Evolutionary conservation across 352 stramenopile species (phyloP).

Genomic region (Pythium grandisporangium): DNA sequence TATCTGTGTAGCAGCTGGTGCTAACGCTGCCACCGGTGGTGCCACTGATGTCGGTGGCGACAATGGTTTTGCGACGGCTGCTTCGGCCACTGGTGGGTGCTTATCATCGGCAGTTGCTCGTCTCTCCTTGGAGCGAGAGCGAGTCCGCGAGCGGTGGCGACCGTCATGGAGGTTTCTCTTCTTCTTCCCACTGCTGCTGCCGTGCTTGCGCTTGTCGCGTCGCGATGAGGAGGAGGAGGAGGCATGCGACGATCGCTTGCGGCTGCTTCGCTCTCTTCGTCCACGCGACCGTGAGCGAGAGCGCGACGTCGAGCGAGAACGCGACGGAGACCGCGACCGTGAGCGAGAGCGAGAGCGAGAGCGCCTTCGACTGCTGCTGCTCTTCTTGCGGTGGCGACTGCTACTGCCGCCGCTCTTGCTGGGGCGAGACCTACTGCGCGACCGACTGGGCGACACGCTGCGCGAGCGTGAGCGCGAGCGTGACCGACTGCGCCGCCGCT

Average conservation of each 20-base stretch:
- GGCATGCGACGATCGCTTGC: conserved; percentile 3
- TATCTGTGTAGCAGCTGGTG: no score
- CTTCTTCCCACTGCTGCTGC: not conserved
- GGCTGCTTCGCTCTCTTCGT: conserved; percentile 9
- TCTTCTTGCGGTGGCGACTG: conserved; percentile 11
- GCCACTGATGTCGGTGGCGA: no score
- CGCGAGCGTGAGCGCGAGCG: conserved; percentile 15
- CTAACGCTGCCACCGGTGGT: no score
- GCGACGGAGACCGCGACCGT: conserved; percentile 7
- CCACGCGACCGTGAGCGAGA: conserved; percentile 8
- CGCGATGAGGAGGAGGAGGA: not conserved
- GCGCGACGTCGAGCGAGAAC: conserved; percentile 1
- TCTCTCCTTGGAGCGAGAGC: conserved; percentile 21
- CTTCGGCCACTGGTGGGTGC: no score
- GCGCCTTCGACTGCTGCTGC: conserved; percentile 6
- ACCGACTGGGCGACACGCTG: conserved; percentile 1
- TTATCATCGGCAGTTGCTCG: no score
- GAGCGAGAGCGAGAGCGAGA: conserved; percentile 1
- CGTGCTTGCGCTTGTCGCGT: not conserved
- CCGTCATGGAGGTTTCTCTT: not conserved
- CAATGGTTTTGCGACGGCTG: no score
- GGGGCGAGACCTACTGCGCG: not conserved
- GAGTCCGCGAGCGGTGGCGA: conserved; percentile 2
- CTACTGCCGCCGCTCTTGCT: conserved; percentile 6
- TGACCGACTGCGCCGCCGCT: conserved; percentile 18